phyloP scores from a whole-genome alignment of 2,329 filamentous ascomycete genomes.

The Fusarium nisikadoi region DNA sequence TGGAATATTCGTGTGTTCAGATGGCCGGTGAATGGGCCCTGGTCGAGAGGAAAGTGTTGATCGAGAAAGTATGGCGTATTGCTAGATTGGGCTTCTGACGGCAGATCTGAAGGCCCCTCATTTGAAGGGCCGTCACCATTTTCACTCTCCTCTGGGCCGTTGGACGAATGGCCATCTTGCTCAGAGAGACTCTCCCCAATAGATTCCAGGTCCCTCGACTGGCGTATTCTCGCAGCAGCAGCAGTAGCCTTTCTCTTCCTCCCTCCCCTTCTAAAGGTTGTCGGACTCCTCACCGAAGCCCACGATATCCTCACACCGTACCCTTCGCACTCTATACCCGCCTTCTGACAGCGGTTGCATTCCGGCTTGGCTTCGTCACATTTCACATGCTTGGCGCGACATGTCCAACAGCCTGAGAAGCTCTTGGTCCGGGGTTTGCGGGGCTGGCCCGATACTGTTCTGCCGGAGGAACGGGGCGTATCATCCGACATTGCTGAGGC shows the following conservation, averaged over 20 bases:
- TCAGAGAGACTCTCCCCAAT: neutral
- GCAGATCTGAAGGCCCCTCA: neutral
- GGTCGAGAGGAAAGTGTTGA: neutral
- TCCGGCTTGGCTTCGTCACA: constrained; percentile 36
- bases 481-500: constrained; percentile 22
- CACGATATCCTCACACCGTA: constrained; percentile 41
- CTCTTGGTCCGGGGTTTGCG: constrained; percentile 42
- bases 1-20: constrained; percentile 32
- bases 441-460: constrained; percentile 23
- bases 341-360: constrained; percentile 36
- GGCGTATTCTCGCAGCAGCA: neutral
- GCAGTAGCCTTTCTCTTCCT: constrained; percentile 8
- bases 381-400: constrained; percentile 42
- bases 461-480: neutral
- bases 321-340: constrained; percentile 35
- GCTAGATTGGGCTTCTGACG: neutral
- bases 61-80: neutral
- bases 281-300: constrained; percentile 40
- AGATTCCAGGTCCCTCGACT: neutral
- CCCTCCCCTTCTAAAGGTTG: constrained; percentile 26
- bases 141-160: neutral
- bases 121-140: neutral
- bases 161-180: neutral
- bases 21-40: constrained; percentile 11
- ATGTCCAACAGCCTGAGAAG: constrained; percentile 44